Conservation (phyloP, 202 grass and related monocot genomes). For the Panicum hallii region DNA sequence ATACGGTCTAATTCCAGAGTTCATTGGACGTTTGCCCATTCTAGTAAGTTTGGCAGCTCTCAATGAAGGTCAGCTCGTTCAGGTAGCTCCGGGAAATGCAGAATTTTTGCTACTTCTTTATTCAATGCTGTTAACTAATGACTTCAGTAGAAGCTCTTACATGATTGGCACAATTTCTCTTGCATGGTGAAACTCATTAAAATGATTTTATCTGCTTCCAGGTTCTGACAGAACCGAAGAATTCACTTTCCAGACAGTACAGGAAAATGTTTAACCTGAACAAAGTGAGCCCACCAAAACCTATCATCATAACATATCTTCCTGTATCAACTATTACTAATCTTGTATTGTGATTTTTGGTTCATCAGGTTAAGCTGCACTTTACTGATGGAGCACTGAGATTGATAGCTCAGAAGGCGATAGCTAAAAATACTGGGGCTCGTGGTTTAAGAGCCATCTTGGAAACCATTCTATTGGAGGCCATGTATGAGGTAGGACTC, state of each 20-base stretch:
- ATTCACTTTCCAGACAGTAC: slow-evolving; percentile 95
- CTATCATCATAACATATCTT: slow-evolving; percentile 7
- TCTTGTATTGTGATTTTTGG: slow-evolving; percentile 1
- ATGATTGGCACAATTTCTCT: neutral
- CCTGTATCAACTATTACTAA: slow-evolving; percentile 24
- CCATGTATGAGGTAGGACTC: slow-evolving; percentile 96
- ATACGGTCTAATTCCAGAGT: slow-evolving; percentile 96
- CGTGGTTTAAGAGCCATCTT: slow-evolving; percentile 92
- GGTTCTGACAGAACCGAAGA: slow-evolving; percentile 93
- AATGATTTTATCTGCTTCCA: slow-evolving; percentile 56
- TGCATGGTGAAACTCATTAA: slow-evolving; percentile 24
- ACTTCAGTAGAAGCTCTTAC: slow-evolving; percentile 9
- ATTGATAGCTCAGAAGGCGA: slow-evolving; percentile 84
- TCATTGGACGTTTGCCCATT: slow-evolving; percentile 92
- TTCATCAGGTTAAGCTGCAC: slow-evolving; percentile 77
- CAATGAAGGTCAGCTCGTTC: slow-evolving; percentile 94
- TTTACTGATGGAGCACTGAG: slow-evolving; percentile 77
- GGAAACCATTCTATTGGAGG: slow-evolving; percentile 85
- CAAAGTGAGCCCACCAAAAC: slow-evolving; percentile 61
- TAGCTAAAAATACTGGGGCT: slow-evolving; percentile 81
- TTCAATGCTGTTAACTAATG: slow-evolving; percentile 9
- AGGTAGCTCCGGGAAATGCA: slow-evolving; percentile 56
- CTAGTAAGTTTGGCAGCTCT: slow-evolving; percentile 84
- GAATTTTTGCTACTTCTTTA: neutral
- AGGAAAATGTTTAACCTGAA: slow-evolving; percentile 95